Evolutionary conservation across 2,329 filamentous ascomycete species (phyloP), one percentile per base, ranked within the genome.

Genomic region (Scedosporium apiospermum): DNA sequence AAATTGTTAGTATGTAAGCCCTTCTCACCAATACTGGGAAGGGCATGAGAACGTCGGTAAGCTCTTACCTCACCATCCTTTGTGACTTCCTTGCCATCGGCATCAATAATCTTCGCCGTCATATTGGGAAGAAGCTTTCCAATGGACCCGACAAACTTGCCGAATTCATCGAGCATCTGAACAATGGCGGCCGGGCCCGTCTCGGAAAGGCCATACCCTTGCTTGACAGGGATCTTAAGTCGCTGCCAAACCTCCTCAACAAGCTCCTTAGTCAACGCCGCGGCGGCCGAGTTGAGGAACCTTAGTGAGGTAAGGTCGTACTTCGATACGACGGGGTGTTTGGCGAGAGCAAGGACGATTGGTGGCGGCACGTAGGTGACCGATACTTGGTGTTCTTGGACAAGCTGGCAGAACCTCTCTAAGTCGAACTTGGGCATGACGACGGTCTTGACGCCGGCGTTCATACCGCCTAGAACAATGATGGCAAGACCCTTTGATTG

Each of bases 181-280:
- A 85, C 84, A 68, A 91, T 88, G 0, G 90, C 90, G 0, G 86
- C 88, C 0, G 93, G 92, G 27, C 88, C 88, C 14, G 91, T 96
- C 77, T 98, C 93, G 4, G 87, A 91, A 4, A 98, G 81, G 0
- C 93, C 93, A 71, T 96, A 98, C 18, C 90, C 93, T 75, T 98
- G 93, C 79, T 96, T 97, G 65, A 96, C 86, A 2, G 88, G 88
- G 21, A 96, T 80, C 60, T 86, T 86, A 64, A 95, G 84, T 6
- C 92, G 85, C 21, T 83, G 75, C 78, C 90, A 90, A 3, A 95
- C 84, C 7, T 85, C 82, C 62, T 91, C 85, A 1, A 93, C 89
- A 2, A 98, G 82, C 65, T 96, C 91, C 38, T 80, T 78, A 0
- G 91, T 93, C 49, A 97, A 78, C 0, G 93, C 93, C 0, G 93